Evolutionary conservation across 192 early-diverging fungal genomes (phyloP), one percentile per base, ranked within the genome.

Genomic region (Backusella parvicylindrica): DNA sequence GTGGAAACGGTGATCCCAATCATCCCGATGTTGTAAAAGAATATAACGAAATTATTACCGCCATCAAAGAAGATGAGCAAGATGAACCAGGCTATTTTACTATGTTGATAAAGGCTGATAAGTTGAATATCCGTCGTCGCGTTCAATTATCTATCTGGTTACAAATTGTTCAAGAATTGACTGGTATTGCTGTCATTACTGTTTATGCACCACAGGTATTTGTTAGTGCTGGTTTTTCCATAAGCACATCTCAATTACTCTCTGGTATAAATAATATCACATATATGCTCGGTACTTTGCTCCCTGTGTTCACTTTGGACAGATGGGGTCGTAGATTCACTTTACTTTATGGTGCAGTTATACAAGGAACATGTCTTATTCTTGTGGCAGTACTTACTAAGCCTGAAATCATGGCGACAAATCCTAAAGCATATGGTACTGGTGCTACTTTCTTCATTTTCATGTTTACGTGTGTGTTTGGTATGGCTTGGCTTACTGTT

Each of bases 401-500:
- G 5, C 77, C 77, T 3, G 38, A 43, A 8, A 75, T 79, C 35
- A 33, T 79, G 68, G 69, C 2, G 6, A 28, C 37, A 12, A 79
- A 79, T 69, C 68, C 73, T 26, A 49, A 15, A 50, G 78, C 41
- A 13, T 79, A 53, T 50, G 78, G 73, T 72, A 67, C 47, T 71
- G 78, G 71, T 28, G 78, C 73, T 21, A 79, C 78, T 0, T 67
- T 79, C 3, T 79, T 79, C n/a, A 75, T 66, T 35, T 79, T 79
- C 33, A 5, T 82, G 16, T 90, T 85, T 70, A 74, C 83, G 13
- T 67, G 87, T 31, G 65, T 64, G 75, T 90, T 90, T 71, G 82
- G 85, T 28, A 80, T 85, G 72, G 85, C 89, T 38, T 91, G 90
- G 90, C 85, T 90, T 2, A 89, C 90, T 41, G 84, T 92, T 26